phyloP scores from a whole-genome alignment of 2,329 filamentous ascomycete genomes.

The Myriosclerotinia scirpicola region DNA sequence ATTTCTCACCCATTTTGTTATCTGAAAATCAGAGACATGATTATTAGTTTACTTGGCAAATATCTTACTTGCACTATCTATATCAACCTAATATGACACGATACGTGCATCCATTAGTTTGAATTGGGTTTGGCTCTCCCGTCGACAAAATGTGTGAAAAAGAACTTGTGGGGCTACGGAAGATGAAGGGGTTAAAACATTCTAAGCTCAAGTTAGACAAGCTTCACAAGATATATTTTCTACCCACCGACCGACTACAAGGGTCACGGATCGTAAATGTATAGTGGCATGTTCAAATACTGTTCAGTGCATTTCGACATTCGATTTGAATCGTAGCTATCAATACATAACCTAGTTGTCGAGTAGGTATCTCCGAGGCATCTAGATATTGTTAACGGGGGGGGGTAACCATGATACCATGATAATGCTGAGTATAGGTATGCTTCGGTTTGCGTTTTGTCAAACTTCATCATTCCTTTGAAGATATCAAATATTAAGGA shows the following conservation, averaged over 20 bases:
- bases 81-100: background rate
- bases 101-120: background rate
- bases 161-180: slow-evolving; percentile 19
- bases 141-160: slow-evolving; percentile 9
- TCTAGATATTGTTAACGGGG: background rate
- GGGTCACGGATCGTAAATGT: slow-evolving; percentile 18
- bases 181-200: slow-evolving; percentile 6
- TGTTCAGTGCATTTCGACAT: slow-evolving; percentile 16
- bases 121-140: slow-evolving; percentile 14
- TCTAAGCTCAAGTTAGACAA: slow-evolving; percentile 14
- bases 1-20: background rate
- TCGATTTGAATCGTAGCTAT: slow-evolving; percentile 18
- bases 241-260: background rate
- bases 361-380: slow-evolving; percentile 1
- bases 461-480: background rate
- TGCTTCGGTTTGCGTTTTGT: background rate
- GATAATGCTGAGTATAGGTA: too few relatives aligned
- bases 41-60: slow-evolving; percentile 1
- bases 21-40: background rate
- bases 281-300: slow-evolving; percentile 18
- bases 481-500: background rate
- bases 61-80: slow-evolving; percentile 9
- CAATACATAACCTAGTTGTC: background rate
- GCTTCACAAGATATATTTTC: background rate
- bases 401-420: background rate